Evolutionary conservation across 2,329 filamentous ascomycete genomes (phyloP).

Genomic region (Stachybotrys chlorohalonatus): DNA sequence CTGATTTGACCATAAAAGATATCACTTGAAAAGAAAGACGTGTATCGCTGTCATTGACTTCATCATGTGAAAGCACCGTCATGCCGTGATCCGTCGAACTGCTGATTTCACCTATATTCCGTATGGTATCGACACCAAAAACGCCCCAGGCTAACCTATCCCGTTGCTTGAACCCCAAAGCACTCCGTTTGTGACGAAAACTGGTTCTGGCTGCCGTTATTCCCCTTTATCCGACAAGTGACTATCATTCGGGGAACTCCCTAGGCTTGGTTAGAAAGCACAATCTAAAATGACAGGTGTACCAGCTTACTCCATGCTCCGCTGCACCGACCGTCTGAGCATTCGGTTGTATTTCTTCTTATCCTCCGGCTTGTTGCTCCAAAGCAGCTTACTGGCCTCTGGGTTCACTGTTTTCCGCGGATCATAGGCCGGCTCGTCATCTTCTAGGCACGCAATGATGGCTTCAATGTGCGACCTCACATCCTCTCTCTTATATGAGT

Average conservation of each 20-base stretch:
- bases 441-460: constrained; percentile 74
- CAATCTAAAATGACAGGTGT: not conserved
- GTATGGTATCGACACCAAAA: no score
- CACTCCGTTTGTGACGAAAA: no score
- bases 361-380: constrained; percentile 64
- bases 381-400: constrained; percentile 78
- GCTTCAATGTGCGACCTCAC: constrained; percentile 75
- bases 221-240: not conserved
- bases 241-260: constrained; percentile 18
- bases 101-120: no score
- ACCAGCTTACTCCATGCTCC: constrained; percentile 49
- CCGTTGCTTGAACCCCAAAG: no score
- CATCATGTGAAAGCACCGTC: no score
- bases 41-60: no score
- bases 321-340: constrained; percentile 67
- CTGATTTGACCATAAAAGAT: no score
- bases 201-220: no score
- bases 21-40: no score
- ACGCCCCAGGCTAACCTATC: no score
- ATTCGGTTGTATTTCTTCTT: constrained; percentile 78
- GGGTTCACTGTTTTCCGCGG: constrained; percentile 80
- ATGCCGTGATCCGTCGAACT: no score
- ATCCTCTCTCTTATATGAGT: constrained; percentile 56
- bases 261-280: constrained; percentile 9
- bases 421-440: constrained; percentile 81